phyloP scores from a whole-genome alignment of 176 grass and related monocot genomes.

The Bromus sterilis region DNA sequence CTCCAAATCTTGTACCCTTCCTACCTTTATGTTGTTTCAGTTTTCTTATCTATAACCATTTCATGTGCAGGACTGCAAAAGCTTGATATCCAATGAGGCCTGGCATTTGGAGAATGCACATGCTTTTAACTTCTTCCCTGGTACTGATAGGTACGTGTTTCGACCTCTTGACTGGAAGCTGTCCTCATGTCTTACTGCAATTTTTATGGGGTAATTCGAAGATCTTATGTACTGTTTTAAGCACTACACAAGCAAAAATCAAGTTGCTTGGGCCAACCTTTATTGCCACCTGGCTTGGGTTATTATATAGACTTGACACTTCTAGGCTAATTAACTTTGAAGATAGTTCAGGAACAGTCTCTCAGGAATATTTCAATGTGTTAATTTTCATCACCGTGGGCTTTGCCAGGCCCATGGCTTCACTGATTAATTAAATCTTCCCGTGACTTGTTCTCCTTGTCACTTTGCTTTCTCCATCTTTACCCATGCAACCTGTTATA shows the following conservation, averaged over 20 bases:
- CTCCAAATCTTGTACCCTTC: not conserved
- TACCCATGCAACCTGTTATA: not conserved
- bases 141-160: slow-evolving; percentile 73
- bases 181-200: not conserved
- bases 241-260: not conserved
- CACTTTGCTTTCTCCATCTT: not conserved
- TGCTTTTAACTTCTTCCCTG: slow-evolving; percentile 98
- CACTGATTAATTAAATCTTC: not conserved
- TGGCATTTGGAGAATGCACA: slow-evolving; percentile 93
- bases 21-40: not conserved
- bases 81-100: slow-evolving; percentile 58
- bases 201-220: not conserved
- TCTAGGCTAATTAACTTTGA: not conserved
- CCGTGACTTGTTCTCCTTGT: not conserved
- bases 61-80: slow-evolving; percentile 77
- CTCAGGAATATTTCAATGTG: not conserved
- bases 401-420: not conserved
- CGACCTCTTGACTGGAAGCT: not conserved
- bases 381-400: not conserved
- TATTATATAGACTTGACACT: not conserved
- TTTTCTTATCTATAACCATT: slow-evolving; percentile 26
- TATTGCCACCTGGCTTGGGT: not conserved
- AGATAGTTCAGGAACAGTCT: not conserved
- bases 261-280: not conserved
- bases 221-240: not conserved